Conservation (phyloP, 805 yeast genomes). For the Barnettozyma pratensis region DNA sequence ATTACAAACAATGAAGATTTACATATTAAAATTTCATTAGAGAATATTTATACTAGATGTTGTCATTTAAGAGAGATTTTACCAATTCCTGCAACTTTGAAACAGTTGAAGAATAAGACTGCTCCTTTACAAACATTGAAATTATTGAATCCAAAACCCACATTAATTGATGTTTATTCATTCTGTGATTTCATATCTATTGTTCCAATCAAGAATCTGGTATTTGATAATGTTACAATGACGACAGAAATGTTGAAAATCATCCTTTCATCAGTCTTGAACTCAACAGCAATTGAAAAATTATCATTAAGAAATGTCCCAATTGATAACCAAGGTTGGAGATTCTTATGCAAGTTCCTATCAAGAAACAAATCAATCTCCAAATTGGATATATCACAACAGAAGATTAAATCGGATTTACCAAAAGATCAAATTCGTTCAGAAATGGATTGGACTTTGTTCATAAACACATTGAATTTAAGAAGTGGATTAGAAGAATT, state of each 20-base stretch:
- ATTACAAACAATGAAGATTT: constrained; percentile 15
- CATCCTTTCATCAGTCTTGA: constrained; percentile 62
- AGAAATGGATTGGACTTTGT: constrained; percentile 77
- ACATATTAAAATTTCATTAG: constrained; percentile 34
- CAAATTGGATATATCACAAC: constrained; percentile 68
- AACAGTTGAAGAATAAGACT: constrained; percentile 71
- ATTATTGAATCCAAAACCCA: constrained; percentile 82
- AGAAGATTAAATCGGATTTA: constrained; percentile 34
- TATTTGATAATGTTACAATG: constrained; percentile 74
- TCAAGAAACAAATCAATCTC: constrained; percentile 53
- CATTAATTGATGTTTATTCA: constrained; percentile 80
- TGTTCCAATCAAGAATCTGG: constrained; percentile 72
- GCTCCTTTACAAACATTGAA: constrained; percentile 71
- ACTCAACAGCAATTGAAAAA: constrained; percentile 63
- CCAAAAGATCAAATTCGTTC: constrained; percentile 44
- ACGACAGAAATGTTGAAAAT: constrained; percentile 73
- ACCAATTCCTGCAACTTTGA: constrained; percentile 86
- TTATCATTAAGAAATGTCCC: constrained; percentile 75
- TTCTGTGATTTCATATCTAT: constrained; percentile 85
- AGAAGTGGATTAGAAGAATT: constrained; percentile 79
- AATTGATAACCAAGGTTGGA: constrained; percentile 73
- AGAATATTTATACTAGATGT: constrained; percentile 81
- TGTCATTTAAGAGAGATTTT: constrained; percentile 88
- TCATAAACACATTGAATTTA: constrained; percentile 61
- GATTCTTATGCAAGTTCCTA: constrained; percentile 67